Percentiles rank a stretch among this genome's conserved stretches.
Conservation (phyloP, 192 early-diverging fungal genomes). For the Thoreauomyces humboldtii region DNA sequence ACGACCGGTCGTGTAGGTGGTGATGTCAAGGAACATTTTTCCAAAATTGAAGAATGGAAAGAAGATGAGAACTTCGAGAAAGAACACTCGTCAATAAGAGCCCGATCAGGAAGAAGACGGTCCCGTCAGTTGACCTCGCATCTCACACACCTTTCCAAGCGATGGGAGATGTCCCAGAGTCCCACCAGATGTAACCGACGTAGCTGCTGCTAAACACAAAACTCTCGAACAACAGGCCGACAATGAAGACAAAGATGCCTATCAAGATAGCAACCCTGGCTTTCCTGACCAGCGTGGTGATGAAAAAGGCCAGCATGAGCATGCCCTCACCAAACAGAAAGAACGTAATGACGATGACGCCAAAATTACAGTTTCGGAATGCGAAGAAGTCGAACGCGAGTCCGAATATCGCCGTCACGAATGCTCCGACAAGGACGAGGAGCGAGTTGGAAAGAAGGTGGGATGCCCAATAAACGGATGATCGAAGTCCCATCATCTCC, state of each 20-base stretch:
- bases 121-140: too few relatives aligned
- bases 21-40: constrained; percentile 70
- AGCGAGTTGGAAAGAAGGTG: constrained; percentile 59
- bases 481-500: constrained; percentile 78
- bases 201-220: constrained; percentile 47
- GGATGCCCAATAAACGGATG: constrained; percentile 62
- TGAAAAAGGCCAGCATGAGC: constrained; percentile 65
- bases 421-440: constrained; percentile 53
- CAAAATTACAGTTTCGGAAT: constrained; percentile 63
- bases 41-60: constrained; percentile 43
- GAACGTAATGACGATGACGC: constrained; percentile 58
- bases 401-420: constrained; percentile 61
- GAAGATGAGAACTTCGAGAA: constrained; percentile 28
- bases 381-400: constrained; percentile 59
- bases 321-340: constrained; percentile 74
- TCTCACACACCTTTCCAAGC: constrained; percentile 31
- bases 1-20: constrained; percentile 51
- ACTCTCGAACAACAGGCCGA: constrained; percentile 70
- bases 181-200: constrained; percentile 60
- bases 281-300: constrained; percentile 65
- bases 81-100: too few relatives aligned
- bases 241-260: constrained; percentile 78
- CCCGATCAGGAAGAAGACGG: too few relatives aligned
- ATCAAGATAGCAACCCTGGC: constrained; percentile 63
- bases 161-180: constrained; percentile 19